Conservation (phyloP, 2,329 filamentous ascomycete genomes). For the Penicillium italicum region DNA sequence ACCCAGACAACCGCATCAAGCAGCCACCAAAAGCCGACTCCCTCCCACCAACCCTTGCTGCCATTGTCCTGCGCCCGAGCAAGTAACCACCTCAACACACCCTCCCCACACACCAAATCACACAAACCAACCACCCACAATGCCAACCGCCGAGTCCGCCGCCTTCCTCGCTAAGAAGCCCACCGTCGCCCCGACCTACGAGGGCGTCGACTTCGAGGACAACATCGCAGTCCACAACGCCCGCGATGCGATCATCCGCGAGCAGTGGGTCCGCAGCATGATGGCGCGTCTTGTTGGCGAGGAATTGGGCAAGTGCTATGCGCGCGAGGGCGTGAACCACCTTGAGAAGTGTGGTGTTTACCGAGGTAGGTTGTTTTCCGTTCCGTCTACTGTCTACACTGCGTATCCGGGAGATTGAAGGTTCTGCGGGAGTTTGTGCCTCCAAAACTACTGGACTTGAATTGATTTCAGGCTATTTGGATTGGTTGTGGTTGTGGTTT, state of each 20-base stretch:
- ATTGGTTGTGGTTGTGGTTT: neutral
- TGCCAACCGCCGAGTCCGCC: slow-evolving; percentile 64
- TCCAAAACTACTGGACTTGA: neutral
- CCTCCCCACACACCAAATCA: neutral
- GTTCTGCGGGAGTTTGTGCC: neutral
- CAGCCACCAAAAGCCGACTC: slow-evolving; percentile 4
- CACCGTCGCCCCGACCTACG: slow-evolving; percentile 62
- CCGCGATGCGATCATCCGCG: slow-evolving; percentile 62
- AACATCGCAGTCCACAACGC: slow-evolving; percentile 61
- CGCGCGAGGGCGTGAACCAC: slow-evolving; percentile 63
- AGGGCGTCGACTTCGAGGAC: slow-evolving; percentile 65
- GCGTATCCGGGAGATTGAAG: neutral
- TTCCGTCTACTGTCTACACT: neutral
- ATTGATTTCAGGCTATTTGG: neutral
- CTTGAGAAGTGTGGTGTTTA: slow-evolving; percentile 64
- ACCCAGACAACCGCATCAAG: slow-evolving; percentile 18
- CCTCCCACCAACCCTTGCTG: slow-evolving; percentile 6
- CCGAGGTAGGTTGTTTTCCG: slow-evolving; percentile 52
- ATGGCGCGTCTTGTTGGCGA: slow-evolving; percentile 64
- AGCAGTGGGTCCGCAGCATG: slow-evolving; percentile 68
- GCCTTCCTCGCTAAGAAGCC: slow-evolving; percentile 64
- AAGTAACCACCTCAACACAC: neutral
- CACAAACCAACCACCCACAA: slow-evolving; percentile 32
- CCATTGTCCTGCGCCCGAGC: neutral
- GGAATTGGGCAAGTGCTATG: slow-evolving; percentile 66